Evolutionary conservation across 2,329 filamentous ascomycete genomes (phyloP).

Genomic region (Coniosporium tulheliwenetii): DNA sequence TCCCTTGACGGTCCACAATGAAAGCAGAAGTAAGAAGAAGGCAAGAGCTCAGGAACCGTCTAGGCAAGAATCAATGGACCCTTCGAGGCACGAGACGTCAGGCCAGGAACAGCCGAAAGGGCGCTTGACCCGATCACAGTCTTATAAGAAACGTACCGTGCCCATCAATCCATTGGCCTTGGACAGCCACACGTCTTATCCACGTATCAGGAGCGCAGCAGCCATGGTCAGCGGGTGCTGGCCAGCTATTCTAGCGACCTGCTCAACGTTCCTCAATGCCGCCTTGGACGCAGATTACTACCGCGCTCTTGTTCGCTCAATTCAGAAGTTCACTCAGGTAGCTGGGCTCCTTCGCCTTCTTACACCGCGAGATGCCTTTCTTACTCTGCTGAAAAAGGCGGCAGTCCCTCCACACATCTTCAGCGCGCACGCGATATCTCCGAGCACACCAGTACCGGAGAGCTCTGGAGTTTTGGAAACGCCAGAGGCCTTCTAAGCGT

Average conservation of each 20-base stretch:
- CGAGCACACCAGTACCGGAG: slow-evolving; percentile 30
- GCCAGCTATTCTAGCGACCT: slow-evolving; percentile 88
- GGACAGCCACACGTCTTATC: slow-evolving; percentile 53
- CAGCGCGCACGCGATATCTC: slow-evolving; percentile 18
- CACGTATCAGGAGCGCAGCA: slow-evolving; percentile 62
- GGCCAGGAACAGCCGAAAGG: neutral
- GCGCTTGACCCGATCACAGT: slow-evolving; percentile 42
- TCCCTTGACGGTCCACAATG: slow-evolving; percentile 72
- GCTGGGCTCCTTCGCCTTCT: slow-evolving; percentile 71
- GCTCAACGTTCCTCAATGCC: slow-evolving; percentile 88
- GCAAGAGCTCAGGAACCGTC: slow-evolving; percentile 17
- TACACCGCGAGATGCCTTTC: slow-evolving; percentile 83
- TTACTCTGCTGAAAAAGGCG: slow-evolving; percentile 86
- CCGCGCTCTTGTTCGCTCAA: slow-evolving; percentile 76
- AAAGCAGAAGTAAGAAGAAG: slow-evolving; percentile 41
- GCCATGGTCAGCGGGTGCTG: slow-evolving; percentile 81
- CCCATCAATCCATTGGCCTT: slow-evolving; percentile 72
- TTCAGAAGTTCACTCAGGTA: slow-evolving; percentile 91
- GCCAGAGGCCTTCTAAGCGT: slow-evolving; percentile 59
- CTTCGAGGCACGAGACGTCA: slow-evolving; percentile 18
- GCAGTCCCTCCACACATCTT: slow-evolving; percentile 68
- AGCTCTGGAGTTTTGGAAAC: slow-evolving; percentile 49
- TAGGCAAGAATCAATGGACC: slow-evolving; percentile 26
- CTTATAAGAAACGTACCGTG: slow-evolving; percentile 59
- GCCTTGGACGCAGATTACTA: slow-evolving; percentile 89